Percentiles rank a stretch among this genome's conserved stretches.
phyloP scores from a whole-genome alignment of 2,329 filamentous ascomycete species.

The Aspergillus sergii region DNA sequence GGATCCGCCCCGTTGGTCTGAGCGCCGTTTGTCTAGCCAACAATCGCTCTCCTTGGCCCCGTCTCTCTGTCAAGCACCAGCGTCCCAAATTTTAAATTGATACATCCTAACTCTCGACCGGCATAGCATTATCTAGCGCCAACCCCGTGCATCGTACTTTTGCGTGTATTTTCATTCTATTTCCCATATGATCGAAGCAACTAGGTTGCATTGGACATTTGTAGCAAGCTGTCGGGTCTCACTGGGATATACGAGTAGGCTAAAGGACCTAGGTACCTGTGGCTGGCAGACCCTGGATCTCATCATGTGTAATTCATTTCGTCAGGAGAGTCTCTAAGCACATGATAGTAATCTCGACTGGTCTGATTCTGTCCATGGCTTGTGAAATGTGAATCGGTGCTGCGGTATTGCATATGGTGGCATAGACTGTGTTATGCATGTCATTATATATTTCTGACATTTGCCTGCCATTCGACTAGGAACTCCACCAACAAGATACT shows the following conservation, averaged over 20 bases:
- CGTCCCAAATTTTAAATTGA: no score
- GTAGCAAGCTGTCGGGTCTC: neutral
- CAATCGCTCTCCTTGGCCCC: constrained; percentile 1
- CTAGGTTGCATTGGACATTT: neutral
- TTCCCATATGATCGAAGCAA: neutral
- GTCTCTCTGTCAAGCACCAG: neutral
- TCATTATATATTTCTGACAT: neutral
- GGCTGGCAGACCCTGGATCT: neutral
- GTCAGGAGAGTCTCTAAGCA: neutral
- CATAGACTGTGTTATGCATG: neutral
- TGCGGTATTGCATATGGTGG: neutral
- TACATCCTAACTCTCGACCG: neutral
- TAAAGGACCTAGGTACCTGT: neutral
- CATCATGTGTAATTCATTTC: constrained; percentile 1
- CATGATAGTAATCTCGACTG: neutral
- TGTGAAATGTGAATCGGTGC: neutral
- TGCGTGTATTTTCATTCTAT: neutral
- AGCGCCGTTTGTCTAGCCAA: constrained; percentile 6
- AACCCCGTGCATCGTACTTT: constrained; percentile 5
- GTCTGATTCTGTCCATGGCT: neutral
- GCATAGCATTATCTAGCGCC: constrained; percentile 2
- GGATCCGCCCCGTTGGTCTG: constrained; percentile 3
- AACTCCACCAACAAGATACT: no score
- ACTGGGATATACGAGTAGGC: neutral
- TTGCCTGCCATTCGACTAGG: no score